Conservation (phyloP, 352 stramenopile genomes). For the Globisporangium uncinulatum region DNA sequence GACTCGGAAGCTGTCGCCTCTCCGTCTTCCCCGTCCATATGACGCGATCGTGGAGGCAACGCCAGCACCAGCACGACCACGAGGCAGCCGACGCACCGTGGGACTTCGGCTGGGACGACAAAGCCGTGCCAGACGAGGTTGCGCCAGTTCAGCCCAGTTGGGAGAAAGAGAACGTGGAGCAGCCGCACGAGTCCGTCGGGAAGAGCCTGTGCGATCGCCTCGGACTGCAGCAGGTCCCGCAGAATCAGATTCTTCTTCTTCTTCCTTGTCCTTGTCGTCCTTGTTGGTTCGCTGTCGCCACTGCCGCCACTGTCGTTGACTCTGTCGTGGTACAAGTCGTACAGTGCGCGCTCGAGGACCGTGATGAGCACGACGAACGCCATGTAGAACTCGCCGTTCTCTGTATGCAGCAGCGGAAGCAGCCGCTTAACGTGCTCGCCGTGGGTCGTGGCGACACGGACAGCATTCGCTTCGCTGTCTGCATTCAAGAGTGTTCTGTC, state of each 20-base stretch:
- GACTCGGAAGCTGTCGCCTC: constrained; percentile 2
- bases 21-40: background rate
- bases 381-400: constrained; percentile 47
- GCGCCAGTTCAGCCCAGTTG: constrained; percentile 52
- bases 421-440: constrained; percentile 20
- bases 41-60: constrained; percentile 15
- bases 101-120: constrained; percentile 40
- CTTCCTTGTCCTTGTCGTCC: background rate
- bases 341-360: constrained; percentile 54
- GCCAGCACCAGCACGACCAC: constrained; percentile 38
- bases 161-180: constrained; percentile 51
- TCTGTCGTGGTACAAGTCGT: constrained; percentile 38
- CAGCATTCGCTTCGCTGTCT: background rate
- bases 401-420: constrained; percentile 14
- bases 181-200: constrained; percentile 33
- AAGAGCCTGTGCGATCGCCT: constrained; percentile 24
- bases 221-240: constrained; percentile 47
- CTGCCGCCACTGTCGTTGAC: too few species aligned
- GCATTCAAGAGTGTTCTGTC: background rate
- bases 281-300: too few species aligned
- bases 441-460: constrained; percentile 2
- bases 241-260: constrained; percentile 63
- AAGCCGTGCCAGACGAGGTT: constrained; percentile 77
- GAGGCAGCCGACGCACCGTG: constrained; percentile 50
- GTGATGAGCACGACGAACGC: constrained; percentile 49